Conservation (phyloP, 169 alveolate species). For the Plasmodium gallinaceum region DNA sequence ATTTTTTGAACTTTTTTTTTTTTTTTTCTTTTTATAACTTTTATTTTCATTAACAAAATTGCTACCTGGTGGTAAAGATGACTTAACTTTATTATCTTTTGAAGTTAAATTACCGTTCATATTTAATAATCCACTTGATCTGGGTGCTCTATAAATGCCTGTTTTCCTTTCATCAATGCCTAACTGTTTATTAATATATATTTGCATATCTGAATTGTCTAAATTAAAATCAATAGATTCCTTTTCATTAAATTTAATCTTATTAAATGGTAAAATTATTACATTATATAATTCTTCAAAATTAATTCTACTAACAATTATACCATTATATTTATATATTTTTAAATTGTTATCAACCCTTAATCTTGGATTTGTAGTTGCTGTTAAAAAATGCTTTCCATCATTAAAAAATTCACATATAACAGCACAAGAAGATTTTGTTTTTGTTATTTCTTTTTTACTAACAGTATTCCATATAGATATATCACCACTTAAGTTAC, state of each 20-base stretch:
- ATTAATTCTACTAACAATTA: slow-evolving; percentile 78
- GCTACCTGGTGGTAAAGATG: slow-evolving; percentile 25
- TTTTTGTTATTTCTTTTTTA: slow-evolving; percentile 81
- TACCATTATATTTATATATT: slow-evolving; percentile 85
- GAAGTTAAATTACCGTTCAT: not conserved
- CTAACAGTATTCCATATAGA: slow-evolving; percentile 90
- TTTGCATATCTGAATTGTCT: slow-evolving; percentile 7
- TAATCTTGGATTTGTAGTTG: slow-evolving; percentile 92
- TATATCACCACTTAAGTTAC: slow-evolving; percentile 93
- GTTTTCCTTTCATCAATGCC: slow-evolving; percentile 63
- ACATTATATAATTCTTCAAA: slow-evolving; percentile 83
- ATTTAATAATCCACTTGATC: slow-evolving; percentile 61
- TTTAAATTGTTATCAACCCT: slow-evolving; percentile 92
- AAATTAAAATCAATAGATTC: slow-evolving; percentile 7
- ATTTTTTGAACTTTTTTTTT: slow-evolving; percentile 13
- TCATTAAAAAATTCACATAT: slow-evolving; percentile 86
- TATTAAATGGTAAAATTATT: slow-evolving; percentile 66
- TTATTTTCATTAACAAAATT: slow-evolving; percentile 40
- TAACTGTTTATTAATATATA: slow-evolving; percentile 59
- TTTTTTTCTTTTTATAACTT: slow-evolving; percentile 31
- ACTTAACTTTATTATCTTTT: not conserved
- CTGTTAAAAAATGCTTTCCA: slow-evolving; percentile 88
- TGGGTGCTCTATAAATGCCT: slow-evolving; percentile 85
- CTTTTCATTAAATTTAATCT: slow-evolving; percentile 28
- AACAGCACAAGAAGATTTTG: slow-evolving; percentile 85